Evolutionary conservation across 2,329 filamentous ascomycete species (phyloP).

Genomic region (Aspergillus sp.): DNA sequence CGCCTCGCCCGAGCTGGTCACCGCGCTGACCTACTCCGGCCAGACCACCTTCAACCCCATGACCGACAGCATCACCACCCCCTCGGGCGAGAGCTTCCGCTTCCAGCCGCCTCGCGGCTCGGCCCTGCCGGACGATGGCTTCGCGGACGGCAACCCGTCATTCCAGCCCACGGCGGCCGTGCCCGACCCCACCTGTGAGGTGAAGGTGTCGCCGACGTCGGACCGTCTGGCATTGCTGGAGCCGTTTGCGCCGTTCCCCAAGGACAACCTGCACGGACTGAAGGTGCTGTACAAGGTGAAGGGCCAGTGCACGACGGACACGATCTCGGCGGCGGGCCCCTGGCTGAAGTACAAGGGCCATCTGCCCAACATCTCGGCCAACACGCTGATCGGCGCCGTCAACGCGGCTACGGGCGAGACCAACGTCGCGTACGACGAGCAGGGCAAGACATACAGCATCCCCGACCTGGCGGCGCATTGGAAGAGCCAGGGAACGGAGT

Average conservation of each 20-base stretch:
- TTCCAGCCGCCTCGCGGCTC: conserved; percentile 72
- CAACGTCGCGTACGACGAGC: conserved; percentile 85
- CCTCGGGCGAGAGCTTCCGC: conserved; percentile 77
- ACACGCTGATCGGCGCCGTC: conserved; percentile 92
- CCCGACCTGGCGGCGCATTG: conserved; percentile 83
- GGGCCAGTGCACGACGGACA: conserved; percentile 98
- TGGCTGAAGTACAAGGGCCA: conserved; percentile 99
- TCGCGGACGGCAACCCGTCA: conserved; percentile 72
- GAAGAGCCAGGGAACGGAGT: conserved; percentile 72
- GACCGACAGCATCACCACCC: conserved; percentile 78
- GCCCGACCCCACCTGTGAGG: conserved; percentile 67
- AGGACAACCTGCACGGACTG: conserved; percentile 70
- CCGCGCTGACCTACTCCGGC: conserved; percentile 91
- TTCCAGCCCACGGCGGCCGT: conserved; percentile 71
- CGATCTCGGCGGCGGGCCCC: conserved; percentile 92
- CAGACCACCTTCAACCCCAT: conserved; percentile 94
- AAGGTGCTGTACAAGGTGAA: conserved; percentile 93
- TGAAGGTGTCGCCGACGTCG: conserved; percentile 83
- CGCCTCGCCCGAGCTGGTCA: conserved; percentile 93
- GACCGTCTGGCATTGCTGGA: conserved; percentile 87
- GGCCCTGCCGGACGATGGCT: conserved; percentile 68
- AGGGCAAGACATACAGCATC: conserved; percentile 73
- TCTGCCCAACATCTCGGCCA: conserved; percentile 94
- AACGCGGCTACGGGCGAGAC: conserved; percentile 92
- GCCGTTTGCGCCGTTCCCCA: conserved; percentile 82